phyloP scores from a whole-genome alignment of 176 grass and related monocot species.

The Paspalum notatum region DNA sequence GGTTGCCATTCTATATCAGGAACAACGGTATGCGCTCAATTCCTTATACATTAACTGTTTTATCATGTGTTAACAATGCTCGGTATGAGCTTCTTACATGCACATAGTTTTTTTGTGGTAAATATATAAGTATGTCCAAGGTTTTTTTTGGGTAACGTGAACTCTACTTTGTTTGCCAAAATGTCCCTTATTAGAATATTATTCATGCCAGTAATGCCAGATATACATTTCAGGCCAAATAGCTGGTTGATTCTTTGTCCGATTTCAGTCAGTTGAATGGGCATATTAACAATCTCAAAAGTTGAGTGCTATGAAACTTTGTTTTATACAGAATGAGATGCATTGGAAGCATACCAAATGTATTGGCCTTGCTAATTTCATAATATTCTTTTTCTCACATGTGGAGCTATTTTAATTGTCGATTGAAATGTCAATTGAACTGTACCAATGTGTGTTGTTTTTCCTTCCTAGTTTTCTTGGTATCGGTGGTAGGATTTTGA shows the following conservation, averaged over 20 bases:
- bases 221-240: background rate
- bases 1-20: slow-evolving; percentile 94
- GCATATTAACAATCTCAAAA: background rate
- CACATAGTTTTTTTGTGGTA: background rate
- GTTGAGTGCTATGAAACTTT: background rate
- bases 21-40: slow-evolving; percentile 58
- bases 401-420: background rate
- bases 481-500: background rate
- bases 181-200: background rate
- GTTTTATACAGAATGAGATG: background rate
- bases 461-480: background rate
- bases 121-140: background rate
- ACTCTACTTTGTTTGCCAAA: background rate
- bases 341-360: background rate
- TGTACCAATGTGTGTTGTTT: background rate
- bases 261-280: background rate
- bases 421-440: background rate
- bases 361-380: too few species aligned
- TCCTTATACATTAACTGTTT: slow-evolving; percentile 21
- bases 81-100: background rate
- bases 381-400: background rate
- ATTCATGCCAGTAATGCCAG: background rate
- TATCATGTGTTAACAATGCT: background rate
- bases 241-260: background rate
- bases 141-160: background rate